phyloP scores from a whole-genome alignment of 345 rosid species.

The Garcia nutans region DNA sequence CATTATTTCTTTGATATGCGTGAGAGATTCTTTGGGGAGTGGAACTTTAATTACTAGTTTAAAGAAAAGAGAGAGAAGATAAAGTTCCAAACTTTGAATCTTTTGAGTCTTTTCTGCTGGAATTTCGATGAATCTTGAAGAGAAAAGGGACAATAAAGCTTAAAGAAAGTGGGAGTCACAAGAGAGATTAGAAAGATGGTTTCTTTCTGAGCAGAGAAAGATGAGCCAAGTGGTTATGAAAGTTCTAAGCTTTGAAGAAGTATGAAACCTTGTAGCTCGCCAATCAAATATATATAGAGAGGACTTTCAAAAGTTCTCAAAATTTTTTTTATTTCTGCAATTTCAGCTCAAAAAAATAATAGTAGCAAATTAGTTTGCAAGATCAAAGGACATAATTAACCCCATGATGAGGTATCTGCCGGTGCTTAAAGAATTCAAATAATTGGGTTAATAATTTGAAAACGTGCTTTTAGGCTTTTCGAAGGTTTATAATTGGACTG shows the following conservation, averaged over 20 bases:
- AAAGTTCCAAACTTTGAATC: background rate
- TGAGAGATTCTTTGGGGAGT: constrained; percentile 11
- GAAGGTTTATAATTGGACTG: background rate
- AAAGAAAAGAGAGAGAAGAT: background rate
- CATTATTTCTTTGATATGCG: constrained; percentile 18
- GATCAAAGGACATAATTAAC: too few species aligned
- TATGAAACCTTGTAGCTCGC: too few species aligned
- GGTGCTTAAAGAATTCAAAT: background rate
- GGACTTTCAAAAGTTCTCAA: too few species aligned
- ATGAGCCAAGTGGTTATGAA: background rate
- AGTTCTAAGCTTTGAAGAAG: too few species aligned
- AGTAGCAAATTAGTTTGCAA: too few species aligned
- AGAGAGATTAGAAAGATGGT: background rate
- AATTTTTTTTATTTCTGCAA: too few species aligned
- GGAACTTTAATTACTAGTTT: background rate
- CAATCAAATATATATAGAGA: too few species aligned
- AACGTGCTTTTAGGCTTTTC: background rate
- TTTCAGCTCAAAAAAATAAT: too few species aligned
- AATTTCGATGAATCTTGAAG: constrained; percentile 11
- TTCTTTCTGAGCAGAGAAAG: background rate
- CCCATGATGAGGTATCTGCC: background rate
- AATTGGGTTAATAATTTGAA: too few species aligned
- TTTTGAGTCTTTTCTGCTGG: background rate
- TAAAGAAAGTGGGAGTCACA: background rate
- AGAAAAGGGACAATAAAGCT: background rate